A percentile compares a stretch with the other conserved stretches of the same genome.
Evolutionary conservation across 352 stramenopile genomes (phyloP).

Genomic region (Globisporangium cystogenes): DNA sequence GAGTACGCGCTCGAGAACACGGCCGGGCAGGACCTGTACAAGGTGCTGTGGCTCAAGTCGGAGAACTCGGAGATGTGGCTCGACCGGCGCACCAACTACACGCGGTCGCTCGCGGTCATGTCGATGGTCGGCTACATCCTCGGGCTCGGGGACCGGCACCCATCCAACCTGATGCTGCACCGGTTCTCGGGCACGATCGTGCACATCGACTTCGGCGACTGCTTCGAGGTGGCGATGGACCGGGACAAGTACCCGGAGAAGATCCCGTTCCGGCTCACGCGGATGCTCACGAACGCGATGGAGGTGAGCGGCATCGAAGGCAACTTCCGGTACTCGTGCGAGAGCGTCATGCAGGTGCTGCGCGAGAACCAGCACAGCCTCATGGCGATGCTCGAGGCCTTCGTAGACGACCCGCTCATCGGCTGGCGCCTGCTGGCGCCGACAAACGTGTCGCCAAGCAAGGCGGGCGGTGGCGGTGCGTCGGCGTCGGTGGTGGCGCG

Average conservation of each 20-base stretch:
- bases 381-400: constrained; percentile 99
- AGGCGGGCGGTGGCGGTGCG: constrained; percentile 20
- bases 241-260: constrained; percentile 99
- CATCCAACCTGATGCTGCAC: constrained; percentile 99
- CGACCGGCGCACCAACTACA: constrained; percentile 97
- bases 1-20: constrained; percentile 91
- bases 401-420: constrained; percentile 99
- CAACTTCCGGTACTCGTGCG: constrained; percentile 97
- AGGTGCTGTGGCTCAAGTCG: constrained; percentile 95
- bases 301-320: constrained; percentile 97
- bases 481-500: constrained; percentile 22
- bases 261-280: constrained; percentile 98
- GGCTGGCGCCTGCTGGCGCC: constrained; percentile 92
- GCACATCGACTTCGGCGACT: constrained; percentile 97
- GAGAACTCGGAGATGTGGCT: constrained; percentile 99
- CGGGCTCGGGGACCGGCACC: constrained; percentile 98
- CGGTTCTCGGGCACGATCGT: constrained; percentile 95
- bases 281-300: constrained; percentile 99
- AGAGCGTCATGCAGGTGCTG: constrained; percentile 97
- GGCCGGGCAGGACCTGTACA: constrained; percentile 96
- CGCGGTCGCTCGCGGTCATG: constrained; percentile 97
- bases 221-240: constrained; percentile 99
- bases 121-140: constrained; percentile 99
- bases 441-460: constrained; percentile 50
- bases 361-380: constrained; percentile 97